phyloP scores from a whole-genome alignment of 2,329 filamentous ascomycete species.

The Aspergillus ruber region DNA sequence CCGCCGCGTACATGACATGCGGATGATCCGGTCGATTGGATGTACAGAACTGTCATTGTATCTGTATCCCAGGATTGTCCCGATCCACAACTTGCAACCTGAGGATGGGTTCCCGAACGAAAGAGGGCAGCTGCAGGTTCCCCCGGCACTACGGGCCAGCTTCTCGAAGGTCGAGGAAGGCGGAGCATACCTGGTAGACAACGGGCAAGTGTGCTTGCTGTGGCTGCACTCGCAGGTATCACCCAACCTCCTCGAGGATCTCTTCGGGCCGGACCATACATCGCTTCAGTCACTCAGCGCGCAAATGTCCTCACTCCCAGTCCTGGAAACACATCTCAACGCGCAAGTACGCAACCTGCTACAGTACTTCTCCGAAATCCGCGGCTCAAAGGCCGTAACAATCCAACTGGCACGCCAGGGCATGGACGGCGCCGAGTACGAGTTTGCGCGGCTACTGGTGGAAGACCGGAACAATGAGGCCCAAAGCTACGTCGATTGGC shows the following conservation, averaged over 20 bases:
- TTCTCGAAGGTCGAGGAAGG: constrained; percentile 87
- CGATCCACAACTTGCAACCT: constrained; percentile 80
- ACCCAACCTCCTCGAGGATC: constrained; percentile 80
- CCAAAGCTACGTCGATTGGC: constrained; percentile 96
- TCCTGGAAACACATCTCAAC: constrained; percentile 86
- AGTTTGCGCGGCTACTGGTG: constrained; percentile 84
- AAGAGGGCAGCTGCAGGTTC: constrained; percentile 80
- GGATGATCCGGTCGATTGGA: constrained; percentile 83
- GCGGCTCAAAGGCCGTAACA: constrained; percentile 80
- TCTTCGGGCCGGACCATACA: constrained; percentile 73
- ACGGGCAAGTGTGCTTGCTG: constrained; percentile 82
- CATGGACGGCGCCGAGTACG: constrained; percentile 2
- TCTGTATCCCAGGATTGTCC: constrained; percentile 88
- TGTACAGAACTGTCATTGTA: constrained; percentile 80
- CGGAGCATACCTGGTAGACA: constrained; percentile 90
- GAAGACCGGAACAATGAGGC: constrained; percentile 98
- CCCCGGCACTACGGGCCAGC: constrained; percentile 69
- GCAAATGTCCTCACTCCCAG: constrained; percentile 70
- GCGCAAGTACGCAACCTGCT: constrained; percentile 91
- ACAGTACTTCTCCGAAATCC: constrained; percentile 71
- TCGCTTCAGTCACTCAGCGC: constrained; percentile 72
- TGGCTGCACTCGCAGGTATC: constrained; percentile 93
- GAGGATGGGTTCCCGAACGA: constrained; percentile 91
- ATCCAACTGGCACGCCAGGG: constrained; percentile 62
- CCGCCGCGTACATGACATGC: constrained; percentile 82